Base-by-base conservation (phyloP, 2,329 filamentous ascomycete genomes). In the Arthrinium puccinioides region DNA sequence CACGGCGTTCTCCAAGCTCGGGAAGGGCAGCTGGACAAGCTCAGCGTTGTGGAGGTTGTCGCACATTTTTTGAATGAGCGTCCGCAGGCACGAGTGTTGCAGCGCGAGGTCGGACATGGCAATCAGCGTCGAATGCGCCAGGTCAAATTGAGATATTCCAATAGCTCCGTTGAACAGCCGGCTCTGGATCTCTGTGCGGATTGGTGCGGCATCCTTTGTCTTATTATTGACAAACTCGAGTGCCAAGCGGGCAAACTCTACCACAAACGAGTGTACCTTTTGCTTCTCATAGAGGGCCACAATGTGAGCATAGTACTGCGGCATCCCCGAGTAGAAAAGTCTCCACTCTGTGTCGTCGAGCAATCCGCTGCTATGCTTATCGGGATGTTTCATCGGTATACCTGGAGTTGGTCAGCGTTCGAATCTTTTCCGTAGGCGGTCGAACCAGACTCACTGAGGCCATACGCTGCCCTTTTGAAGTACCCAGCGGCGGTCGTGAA, bases 301-400 rank as follows among this genome's bases (percentile, higher is more conserved):
- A 35, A 97, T 76, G 57, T 98, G 92, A 28, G 82, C 79, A 59
- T 94, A 94, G 62, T 96, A 98, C 44, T 76, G 80, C 5, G 87
- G 75, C 27, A 89, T 70, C 2, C 90, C 92, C 39, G 77, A 76
- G 53, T 88, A 75, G 18, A 83, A 59, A 6, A 77, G 60, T 23
- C 72, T 74, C 69, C 81, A 82, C 47, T 95, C 87, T 3, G 82
- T 78, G 18, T 87, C 78, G 37, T 84, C 80, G 16, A 97, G 70
- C 11, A 95, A 73, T 8, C 79, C 77, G 29, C 72, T 69, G 49
- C 75, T 81, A 44, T 78, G 74, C 14, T 69, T 66, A 33, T 74
- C 67, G 3, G 62, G 53, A 30, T 68, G 56, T n/a, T 67, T 63
- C 25, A 34, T 42, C 19, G 64, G 55, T 9, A 67, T 60, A 44